phyloP scores from a whole-genome alignment of 2,329 filamentous ascomycete species.

The Fusarium sp. region DNA sequence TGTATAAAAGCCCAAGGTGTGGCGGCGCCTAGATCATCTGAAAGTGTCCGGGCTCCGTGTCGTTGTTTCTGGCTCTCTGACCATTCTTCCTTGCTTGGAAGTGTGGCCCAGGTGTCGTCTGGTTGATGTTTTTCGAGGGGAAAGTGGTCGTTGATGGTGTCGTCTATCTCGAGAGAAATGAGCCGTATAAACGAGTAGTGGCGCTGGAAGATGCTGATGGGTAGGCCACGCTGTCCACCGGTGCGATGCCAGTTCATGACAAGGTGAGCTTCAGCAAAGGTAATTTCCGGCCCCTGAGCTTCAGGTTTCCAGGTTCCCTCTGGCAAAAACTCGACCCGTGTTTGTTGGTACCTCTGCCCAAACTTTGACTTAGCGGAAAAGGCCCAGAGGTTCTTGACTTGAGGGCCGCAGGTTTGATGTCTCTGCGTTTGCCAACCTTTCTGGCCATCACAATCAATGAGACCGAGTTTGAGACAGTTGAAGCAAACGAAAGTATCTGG shows the following conservation, averaged over 20 bases:
- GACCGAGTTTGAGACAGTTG: not conserved
- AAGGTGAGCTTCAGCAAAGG: not conserved
- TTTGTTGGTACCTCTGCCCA: not conserved
- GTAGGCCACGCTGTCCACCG: not conserved
- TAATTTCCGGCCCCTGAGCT: not conserved
- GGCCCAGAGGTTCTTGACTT: not conserved
- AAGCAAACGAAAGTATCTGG: not conserved
- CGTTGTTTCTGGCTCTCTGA: not conserved
- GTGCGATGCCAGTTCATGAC: not conserved
- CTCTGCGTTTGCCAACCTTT: not conserved
- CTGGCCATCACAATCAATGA: not conserved
- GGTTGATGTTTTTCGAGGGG: not conserved
- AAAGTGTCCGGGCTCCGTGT: not conserved
- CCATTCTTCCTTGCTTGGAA: not conserved
- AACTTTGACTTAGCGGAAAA: no score
- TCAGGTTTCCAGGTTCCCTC: not conserved
- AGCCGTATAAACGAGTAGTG: not conserved
- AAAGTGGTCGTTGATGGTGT: not conserved
- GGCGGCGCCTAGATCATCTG: not conserved
- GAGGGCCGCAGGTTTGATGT: not conserved
- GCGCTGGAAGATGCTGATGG: not conserved
- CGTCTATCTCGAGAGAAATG: not conserved
- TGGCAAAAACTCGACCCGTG: not conserved
- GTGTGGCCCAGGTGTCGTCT: not conserved
- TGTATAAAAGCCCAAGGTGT: not conserved